Evolutionary conservation across 2,329 filamentous ascomycete genomes (phyloP).

Genomic region (Scedosporium aurantiacum): DNA sequence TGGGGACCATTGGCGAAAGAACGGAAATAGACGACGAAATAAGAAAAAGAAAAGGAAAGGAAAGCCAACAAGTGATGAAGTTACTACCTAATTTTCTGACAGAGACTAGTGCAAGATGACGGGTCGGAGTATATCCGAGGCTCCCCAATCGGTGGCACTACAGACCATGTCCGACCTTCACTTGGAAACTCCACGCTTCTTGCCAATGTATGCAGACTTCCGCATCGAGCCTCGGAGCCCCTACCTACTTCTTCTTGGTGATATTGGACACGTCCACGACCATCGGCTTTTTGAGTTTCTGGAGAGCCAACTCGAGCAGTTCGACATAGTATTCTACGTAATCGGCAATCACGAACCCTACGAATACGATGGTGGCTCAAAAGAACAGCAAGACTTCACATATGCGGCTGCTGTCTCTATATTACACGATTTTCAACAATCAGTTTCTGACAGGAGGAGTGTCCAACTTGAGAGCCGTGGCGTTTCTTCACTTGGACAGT

Average conservation of each 20-base stretch:
- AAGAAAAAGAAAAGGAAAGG: no score
- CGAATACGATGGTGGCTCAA: neutral
- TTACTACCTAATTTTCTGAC: no score
- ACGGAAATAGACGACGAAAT: no score
- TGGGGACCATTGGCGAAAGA: no score
- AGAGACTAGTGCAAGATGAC: no score
- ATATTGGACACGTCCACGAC: slow-evolving; percentile 32
- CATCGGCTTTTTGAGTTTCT: slow-evolving; percentile 29
- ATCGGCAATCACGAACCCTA: slow-evolving; percentile 39
- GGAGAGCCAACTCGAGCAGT: slow-evolving; percentile 25
- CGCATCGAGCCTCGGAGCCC: slow-evolving; percentile 25
- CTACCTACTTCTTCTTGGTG: slow-evolving; percentile 35
- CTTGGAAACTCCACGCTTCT: slow-evolving; percentile 26
- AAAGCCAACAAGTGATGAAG: no score
- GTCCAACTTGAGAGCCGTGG: neutral
- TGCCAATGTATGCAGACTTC: slow-evolving; percentile 25
- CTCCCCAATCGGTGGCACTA: neutral
- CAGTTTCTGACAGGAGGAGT: neutral
- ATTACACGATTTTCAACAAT: neutral
- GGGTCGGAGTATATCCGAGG: no score
- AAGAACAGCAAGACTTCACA: neutral
- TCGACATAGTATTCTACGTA: slow-evolving; percentile 30
- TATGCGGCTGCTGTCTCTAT: neutral
- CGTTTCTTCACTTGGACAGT: slow-evolving; percentile 13
- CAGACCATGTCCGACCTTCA: slow-evolving; percentile 28